Percentiles rank a stretch among this genome's conserved stretches.
These are phyloP conservation scores for Penicillium sp. DNA, from an alignment of 2,329 filamentous ascomycete genomes.

Conservation along the genomic window DNA sequence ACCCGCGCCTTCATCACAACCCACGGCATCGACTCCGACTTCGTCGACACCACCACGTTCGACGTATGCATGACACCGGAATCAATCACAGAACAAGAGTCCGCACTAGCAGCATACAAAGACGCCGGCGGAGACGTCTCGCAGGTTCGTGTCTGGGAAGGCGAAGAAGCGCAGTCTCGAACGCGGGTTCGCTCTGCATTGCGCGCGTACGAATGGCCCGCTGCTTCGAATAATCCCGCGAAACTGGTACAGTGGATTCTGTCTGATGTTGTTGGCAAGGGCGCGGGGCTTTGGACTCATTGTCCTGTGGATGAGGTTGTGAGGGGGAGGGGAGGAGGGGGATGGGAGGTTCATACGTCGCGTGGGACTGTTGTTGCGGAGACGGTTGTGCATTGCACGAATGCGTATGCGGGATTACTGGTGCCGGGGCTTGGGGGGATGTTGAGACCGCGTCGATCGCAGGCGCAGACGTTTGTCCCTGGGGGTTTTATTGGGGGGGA, in stretches of 20 bases:
- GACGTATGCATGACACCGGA: background rate
- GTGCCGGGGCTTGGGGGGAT: background rate
- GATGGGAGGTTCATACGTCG: constrained; percentile 4
- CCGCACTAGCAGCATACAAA: background rate
- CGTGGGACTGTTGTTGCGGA: constrained; percentile 1
- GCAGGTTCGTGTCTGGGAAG: constrained; percentile 3
- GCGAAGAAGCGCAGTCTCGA: background rate
- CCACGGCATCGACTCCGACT: constrained; percentile 1
- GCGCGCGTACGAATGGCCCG: constrained; percentile 5
- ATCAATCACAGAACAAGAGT: background rate
- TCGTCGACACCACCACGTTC: constrained; percentile 2
- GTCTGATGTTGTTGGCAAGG: constrained; percentile 7
- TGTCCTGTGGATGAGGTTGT: constrained; percentile 1
- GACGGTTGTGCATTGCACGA: constrained; percentile 7
- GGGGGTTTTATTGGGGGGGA: background rate
- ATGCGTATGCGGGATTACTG: constrained; percentile 7
- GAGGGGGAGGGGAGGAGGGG: no score
- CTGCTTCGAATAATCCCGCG: constrained; percentile 8
- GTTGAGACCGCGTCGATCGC: constrained; percentile 5
- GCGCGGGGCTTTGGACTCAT: constrained; percentile 8
- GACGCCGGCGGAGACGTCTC: constrained; percentile 6
- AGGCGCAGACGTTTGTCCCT: constrained; percentile 8
- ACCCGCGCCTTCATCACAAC: background rate
- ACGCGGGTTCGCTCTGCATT: constrained; percentile 1
- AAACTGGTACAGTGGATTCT: constrained; percentile 13